These are phyloP conservation scores for Bipolaris victoriae DNA, from an alignment of 2,329 filamentous ascomycete genomes.

Conservation along the genomic window DNA sequence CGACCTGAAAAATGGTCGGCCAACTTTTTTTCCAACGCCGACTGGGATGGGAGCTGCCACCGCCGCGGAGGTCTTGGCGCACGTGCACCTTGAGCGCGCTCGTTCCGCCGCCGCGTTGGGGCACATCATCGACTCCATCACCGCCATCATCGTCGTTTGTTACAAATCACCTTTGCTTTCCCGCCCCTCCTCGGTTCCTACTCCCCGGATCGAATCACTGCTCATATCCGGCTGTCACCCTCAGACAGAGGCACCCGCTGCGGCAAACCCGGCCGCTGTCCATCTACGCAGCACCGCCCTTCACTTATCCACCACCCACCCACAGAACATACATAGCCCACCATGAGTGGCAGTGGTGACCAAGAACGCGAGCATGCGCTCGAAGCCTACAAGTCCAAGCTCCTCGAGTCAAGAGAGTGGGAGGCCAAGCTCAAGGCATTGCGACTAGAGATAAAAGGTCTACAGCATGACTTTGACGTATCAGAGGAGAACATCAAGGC, in stretches of 20 bases:
- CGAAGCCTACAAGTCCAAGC: constrained; percentile 60
- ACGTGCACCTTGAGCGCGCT: constrained; percentile 10
- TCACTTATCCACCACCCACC: constrained; percentile 7
- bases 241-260: neutral
- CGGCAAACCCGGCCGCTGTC: constrained; percentile 1
- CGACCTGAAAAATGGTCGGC: constrained; percentile 30
- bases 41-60: constrained; percentile 19
- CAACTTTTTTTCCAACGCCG: constrained; percentile 41
- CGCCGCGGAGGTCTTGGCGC: constrained; percentile 14
- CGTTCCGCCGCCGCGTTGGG: constrained; percentile 3
- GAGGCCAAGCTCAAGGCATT: constrained; percentile 96
- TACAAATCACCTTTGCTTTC: neutral
- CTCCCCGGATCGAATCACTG: neutral
- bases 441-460: constrained; percentile 91
- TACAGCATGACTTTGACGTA: constrained; percentile 93
- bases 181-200: neutral
- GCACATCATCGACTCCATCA: neutral
- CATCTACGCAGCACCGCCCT: constrained; percentile 1
- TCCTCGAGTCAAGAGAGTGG: constrained; percentile 95
- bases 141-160: constrained; percentile 1
- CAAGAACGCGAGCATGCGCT: constrained; percentile 60
- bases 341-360: constrained; percentile 51
- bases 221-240: neutral
- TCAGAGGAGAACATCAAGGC: constrained; percentile 99
- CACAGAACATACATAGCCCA: neutral